Evolutionary conservation across 2,329 filamentous ascomycete genomes (phyloP).

Genomic region (Hortaea sp.): DNA sequence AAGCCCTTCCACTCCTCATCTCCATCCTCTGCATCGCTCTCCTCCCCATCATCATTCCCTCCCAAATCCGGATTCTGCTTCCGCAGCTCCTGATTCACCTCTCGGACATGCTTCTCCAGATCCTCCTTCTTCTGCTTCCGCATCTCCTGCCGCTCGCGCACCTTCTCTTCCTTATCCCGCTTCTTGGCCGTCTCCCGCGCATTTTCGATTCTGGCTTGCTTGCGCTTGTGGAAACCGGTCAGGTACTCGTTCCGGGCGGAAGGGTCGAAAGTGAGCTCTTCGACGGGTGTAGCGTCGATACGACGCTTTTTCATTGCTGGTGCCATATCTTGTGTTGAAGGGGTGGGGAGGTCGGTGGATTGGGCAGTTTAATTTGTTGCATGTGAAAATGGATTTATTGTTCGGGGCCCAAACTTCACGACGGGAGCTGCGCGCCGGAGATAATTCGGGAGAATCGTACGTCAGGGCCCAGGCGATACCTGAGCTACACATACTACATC

Average conservation of each 20-base stretch:
- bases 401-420: no score
- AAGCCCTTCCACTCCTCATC: conserved; percentile 14
- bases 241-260: conserved; percentile 75
- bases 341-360: no score
- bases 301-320: conserved; percentile 50
- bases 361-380: no score
- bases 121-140: conserved; percentile 74
- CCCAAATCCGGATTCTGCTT: conserved; percentile 39
- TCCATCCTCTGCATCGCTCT: conserved; percentile 15
- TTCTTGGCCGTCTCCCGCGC: conserved; percentile 74
- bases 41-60: conserved; percentile 15
- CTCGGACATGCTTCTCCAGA: conserved; percentile 69
- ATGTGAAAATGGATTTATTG: no score
- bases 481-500: not conserved
- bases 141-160: conserved; percentile 67
- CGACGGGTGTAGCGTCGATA: conserved; percentile 51
- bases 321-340: conserved; percentile 31
- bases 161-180: conserved; percentile 66
- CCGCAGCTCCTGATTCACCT: conserved; percentile 60
- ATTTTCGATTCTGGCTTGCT: conserved; percentile 70
- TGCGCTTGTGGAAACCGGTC: conserved; percentile 95
- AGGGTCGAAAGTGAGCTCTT: conserved; percentile 79
- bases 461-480: no score
- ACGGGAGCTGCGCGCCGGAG: no score
- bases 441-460: no score